Base-by-base conservation (phyloP, 495 filamentous ascomycete genomes). In the Filosporella fistucella region DNA sequence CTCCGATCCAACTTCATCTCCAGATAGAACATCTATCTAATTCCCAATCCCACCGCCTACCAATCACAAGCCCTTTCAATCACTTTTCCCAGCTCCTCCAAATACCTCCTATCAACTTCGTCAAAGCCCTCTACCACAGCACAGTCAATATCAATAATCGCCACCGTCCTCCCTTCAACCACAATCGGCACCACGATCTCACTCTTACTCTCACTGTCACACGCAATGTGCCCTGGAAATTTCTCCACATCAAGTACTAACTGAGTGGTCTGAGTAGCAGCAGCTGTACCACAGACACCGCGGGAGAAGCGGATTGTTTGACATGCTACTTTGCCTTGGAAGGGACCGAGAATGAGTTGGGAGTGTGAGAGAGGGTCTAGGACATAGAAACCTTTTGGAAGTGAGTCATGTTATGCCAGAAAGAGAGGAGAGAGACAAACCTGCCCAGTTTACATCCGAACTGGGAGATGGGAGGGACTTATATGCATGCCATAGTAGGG, bases 141-240 rank as follows among this genome's bases (percentile, higher is more conserved):
- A 61, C 89, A 96, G 61, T 96, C 90, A 17, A 95, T 68, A 59
- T 96, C 91, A 43, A 96, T 89, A 59, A 96, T 88, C 8, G 79
- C 90, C 18, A 93, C 84, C n/a, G 89, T 74, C 39, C 56, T 55
- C 14, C 52, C 48, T 12, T 51, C 59, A 16, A 72, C 67, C 18
- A 86, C 47, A 56, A 96, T 80, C 11, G 91, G 91, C 24, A 95
- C 88, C 4, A 95, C 90, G 63, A 96, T 88, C 73, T 96, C 91
- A 65, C 89, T 94, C 62, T 72, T 80, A 48, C 80, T 88, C 48
- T 78, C 85, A 9, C 75, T 77, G 66, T 96, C 91, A 60, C 91
- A 96, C 5, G 91, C 88, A 62, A 96, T 95, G 67, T 96, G 91
- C 3, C 87, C 90, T 2, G 88, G 85, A 60, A 95, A 95, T 33